Conservation (phyloP, 768 basidiomycete species). For the Nevesoporus exiguus region DNA sequence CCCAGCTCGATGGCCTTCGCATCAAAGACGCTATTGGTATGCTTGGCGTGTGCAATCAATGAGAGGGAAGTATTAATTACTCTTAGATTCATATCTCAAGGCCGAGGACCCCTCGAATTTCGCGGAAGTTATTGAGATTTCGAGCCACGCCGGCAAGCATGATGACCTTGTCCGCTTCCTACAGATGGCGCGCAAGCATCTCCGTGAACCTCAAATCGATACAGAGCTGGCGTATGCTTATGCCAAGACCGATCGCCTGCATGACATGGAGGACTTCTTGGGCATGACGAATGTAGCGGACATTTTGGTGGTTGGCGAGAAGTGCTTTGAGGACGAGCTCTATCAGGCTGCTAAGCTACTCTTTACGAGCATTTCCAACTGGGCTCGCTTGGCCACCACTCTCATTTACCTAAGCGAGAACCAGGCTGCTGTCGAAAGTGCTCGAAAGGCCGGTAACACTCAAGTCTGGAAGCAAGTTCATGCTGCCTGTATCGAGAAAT, state of each 20-base stretch:
- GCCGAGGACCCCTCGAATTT: conserved; percentile 94
- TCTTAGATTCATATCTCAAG: conserved; percentile 92
- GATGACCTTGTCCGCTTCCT: conserved; percentile 95
- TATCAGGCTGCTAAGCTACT: conserved; percentile 96
- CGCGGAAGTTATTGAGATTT: conserved; percentile 92
- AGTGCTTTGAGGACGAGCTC: conserved; percentile 97
- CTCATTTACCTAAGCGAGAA: conserved; percentile 98
- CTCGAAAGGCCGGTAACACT: conserved; percentile 98
- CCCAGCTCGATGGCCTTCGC: conserved; percentile 95
- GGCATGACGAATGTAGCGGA: conserved; percentile 99
- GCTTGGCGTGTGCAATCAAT: conserved; percentile 18
- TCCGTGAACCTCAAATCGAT: conserved; percentile 96
- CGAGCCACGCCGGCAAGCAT: conserved; percentile 87
- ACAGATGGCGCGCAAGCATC: conserved; percentile 97
- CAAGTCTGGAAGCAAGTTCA: conserved; percentile 99
- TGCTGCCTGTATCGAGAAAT: conserved; percentile 95
- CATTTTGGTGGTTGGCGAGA: conserved; percentile 94
- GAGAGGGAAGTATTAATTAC: conserved; percentile 1
- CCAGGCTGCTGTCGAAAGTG: conserved; percentile 97
- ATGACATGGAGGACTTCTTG: conserved; percentile 99
- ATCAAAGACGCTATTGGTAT: conserved; percentile 96
- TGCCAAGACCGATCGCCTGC: conserved; percentile 94
- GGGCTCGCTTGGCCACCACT: conserved; percentile 96
- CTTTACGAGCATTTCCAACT: conserved; percentile 97
- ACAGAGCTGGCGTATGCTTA: conserved; percentile 98